Conservation (phyloP, 192 early-diverging fungal species). For the Backusella morwellensis region DNA sequence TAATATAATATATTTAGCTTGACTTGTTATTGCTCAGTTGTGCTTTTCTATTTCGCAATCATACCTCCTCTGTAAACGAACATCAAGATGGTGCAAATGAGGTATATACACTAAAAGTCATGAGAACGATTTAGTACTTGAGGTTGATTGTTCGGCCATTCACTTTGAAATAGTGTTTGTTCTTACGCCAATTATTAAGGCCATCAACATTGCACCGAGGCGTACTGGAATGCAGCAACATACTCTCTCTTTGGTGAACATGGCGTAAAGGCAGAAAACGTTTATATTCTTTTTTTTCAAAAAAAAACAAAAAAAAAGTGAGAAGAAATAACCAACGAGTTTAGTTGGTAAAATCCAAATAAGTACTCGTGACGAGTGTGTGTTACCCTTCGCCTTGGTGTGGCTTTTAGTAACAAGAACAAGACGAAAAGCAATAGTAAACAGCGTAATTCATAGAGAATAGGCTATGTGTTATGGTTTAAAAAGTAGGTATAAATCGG, state of each 20-base stretch:
- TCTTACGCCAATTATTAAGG: conserved; percentile 18
- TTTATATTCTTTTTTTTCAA: too few relatives aligned
- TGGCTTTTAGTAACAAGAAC: neutral
- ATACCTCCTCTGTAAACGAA: neutral
- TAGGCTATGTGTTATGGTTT: too few relatives aligned
- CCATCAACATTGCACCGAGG: conserved; percentile 16
- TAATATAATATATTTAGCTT: neutral
- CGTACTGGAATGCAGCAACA: conserved; percentile 19
- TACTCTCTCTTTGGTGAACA: conserved; percentile 6
- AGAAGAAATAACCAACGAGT: neutral
- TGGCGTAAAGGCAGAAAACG: neutral
- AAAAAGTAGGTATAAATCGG: neutral
- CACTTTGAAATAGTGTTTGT: neutral
- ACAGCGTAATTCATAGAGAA: neutral
- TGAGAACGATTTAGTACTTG: neutral
- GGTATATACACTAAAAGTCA: neutral
- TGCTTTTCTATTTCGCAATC: neutral
- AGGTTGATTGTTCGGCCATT: neutral
- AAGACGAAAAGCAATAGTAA: neutral
- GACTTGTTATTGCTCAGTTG: too few relatives aligned
- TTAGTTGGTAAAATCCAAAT: neutral
- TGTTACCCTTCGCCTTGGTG: neutral
- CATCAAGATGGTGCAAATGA: neutral
- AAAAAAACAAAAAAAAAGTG: neutral
- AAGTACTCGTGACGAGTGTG: neutral